phyloP scores from a whole-genome alignment of 1,284 basidiomycete genomes.

The Heterobasidion occidentale region DNA sequence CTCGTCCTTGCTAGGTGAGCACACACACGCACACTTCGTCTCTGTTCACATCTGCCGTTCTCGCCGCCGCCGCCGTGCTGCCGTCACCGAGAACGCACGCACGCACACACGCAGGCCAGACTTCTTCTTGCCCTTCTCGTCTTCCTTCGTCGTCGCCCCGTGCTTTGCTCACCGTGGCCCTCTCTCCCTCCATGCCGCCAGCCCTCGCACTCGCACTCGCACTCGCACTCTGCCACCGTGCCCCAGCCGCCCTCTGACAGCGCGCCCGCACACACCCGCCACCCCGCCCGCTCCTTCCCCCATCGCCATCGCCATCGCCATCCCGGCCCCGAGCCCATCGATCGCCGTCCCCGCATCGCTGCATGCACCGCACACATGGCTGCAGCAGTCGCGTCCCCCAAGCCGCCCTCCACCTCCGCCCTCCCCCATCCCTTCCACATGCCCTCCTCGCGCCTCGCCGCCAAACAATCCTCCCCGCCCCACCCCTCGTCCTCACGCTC shows the following conservation, averaged over 20 bases:
- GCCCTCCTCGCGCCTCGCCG: conserved; percentile 32
- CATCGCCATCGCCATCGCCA: not conserved
- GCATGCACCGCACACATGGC: conserved; percentile 32
- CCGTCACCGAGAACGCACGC: no score
- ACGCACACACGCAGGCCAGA: no score
- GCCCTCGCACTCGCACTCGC: no score
- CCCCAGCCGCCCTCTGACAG: not conserved
- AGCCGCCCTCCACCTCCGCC: conserved; percentile 29
- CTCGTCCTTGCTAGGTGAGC: no score
- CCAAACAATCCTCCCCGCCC: conserved; percentile 13
- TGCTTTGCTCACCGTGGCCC: no score
- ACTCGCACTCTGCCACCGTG: no score
- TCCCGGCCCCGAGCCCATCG: not conserved
- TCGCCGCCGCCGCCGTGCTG: no score
- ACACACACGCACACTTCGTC: no score
- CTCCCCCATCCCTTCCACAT: conserved; percentile 40
- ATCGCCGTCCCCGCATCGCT: not conserved
- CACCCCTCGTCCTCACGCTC: conserved; percentile 20
- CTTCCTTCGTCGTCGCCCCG: no score
- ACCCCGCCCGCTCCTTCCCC: not conserved
- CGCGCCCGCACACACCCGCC: not conserved
- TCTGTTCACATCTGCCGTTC: no score
- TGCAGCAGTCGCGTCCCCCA: conserved; percentile 25
- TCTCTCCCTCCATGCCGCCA: no score
- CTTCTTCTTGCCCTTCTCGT: no score